Evolutionary conservation across 2,329 filamentous ascomycete genomes (phyloP).

Genomic region (Atkinsonella texensis): DNA sequence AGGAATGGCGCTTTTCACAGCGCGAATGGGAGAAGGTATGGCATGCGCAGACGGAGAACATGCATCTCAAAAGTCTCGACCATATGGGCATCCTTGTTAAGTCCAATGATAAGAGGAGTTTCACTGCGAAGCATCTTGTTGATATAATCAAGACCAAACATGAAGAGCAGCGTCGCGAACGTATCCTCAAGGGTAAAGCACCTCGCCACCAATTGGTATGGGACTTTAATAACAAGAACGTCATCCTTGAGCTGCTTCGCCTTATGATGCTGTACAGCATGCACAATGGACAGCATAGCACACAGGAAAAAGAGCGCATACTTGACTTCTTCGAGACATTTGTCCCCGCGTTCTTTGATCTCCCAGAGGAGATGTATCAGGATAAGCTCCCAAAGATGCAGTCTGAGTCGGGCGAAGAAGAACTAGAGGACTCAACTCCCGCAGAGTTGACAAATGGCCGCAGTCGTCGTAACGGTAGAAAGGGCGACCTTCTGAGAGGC

Average conservation of each 20-base stretch:
- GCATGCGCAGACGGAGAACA: conserved; percentile 87
- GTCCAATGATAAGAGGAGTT: conserved; percentile 78
- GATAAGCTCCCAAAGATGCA: conserved; percentile 57
- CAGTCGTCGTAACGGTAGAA: conserved; percentile 61
- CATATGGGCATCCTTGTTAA: conserved; percentile 91
- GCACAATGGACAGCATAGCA: conserved; percentile 58
- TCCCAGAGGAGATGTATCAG: conserved; percentile 57
- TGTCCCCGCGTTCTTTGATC: conserved; percentile 63
- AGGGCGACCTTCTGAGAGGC: conserved; percentile 69
- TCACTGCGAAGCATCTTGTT: conserved; percentile 80
- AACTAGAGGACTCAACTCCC: conserved; percentile 59
- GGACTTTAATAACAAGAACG: conserved; percentile 58
- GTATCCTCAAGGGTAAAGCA: conserved; percentile 47
- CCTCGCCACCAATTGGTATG: conserved; percentile 65
- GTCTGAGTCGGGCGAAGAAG: conserved; percentile 61
- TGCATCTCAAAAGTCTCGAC: conserved; percentile 92
- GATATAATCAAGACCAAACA: conserved; percentile 86
- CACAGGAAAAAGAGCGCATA: conserved; percentile 61
- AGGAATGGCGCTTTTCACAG: conserved; percentile 94
- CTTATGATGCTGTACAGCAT: conserved; percentile 54
- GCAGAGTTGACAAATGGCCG: conserved; percentile 60
- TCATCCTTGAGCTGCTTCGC: conserved; percentile 50
- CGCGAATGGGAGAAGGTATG: conserved; percentile 99
- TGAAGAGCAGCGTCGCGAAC: conserved; percentile 73
- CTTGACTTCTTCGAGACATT: conserved; percentile 67